phyloP scores from a whole-genome alignment of 352 stramenopile genomes.

The Peronospora tabacina region DNA sequence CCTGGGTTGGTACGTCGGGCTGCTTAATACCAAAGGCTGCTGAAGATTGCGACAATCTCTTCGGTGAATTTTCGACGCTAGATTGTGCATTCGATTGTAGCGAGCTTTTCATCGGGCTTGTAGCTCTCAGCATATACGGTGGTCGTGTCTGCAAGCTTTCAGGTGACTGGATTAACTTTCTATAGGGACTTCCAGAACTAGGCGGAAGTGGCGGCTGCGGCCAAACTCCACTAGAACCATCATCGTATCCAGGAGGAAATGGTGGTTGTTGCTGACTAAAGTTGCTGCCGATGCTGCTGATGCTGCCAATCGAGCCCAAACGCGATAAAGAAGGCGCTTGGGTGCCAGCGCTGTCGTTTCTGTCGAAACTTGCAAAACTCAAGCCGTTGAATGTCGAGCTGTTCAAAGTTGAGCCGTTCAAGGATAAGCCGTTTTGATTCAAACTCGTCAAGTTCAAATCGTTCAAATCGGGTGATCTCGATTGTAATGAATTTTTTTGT shows the following conservation, averaged over 20 bases:
- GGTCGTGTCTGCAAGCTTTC: slow-evolving; percentile 14
- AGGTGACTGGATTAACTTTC: slow-evolving; percentile 9
- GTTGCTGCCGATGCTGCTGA: slow-evolving; percentile 17
- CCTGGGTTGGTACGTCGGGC: slow-evolving; percentile 19
- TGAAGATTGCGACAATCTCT: slow-evolving; percentile 8
- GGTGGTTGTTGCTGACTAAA: slow-evolving; percentile 20
- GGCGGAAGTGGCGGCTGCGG: slow-evolving; percentile 20
- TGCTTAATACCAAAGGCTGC: slow-evolving; percentile 15
- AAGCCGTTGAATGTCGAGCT: slow-evolving; percentile 10
- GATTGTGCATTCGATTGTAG: no score
- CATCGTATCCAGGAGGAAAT: slow-evolving; percentile 21
- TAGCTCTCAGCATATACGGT: slow-evolving; percentile 9
- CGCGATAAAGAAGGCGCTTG: slow-evolving; percentile 24
- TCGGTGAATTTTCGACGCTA: slow-evolving; percentile 14
- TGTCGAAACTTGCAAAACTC: slow-evolving; percentile 17
- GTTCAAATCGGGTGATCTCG: slow-evolving; percentile 8
- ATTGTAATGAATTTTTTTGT: slow-evolving; percentile 12
- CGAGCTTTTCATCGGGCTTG: slow-evolving; percentile 11
- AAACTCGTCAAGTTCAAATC: slow-evolving; percentile 21
- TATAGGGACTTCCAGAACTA: slow-evolving; percentile 14
- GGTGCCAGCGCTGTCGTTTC: slow-evolving; percentile 6
- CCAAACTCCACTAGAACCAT: slow-evolving; percentile 21
- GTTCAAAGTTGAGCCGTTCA: slow-evolving; percentile 4
- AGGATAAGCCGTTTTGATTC: slow-evolving; percentile 10
- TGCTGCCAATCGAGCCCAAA: slow-evolving; percentile 21